phyloP scores from a whole-genome alignment of 1,284 basidiomycete species.

The Agaricales sp. region DNA sequence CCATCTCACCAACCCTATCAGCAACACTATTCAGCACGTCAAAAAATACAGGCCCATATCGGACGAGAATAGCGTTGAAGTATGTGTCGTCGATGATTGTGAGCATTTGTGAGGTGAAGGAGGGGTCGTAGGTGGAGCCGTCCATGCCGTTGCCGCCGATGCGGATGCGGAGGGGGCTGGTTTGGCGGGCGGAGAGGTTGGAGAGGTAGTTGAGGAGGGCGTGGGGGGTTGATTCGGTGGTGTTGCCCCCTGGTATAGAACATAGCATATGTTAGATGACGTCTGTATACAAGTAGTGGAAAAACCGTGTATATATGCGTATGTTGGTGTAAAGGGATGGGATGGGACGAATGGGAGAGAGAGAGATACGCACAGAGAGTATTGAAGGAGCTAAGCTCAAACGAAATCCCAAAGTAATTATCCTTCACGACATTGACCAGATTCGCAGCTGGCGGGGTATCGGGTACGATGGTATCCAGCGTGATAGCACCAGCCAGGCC shows the following conservation, averaged over 20 bases:
- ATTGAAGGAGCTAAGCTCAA: constrained; percentile 27
- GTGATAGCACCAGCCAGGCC: background rate
- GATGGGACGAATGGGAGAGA: background rate
- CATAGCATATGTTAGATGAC: background rate
- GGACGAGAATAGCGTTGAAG: constrained; percentile 16
- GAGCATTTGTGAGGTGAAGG: constrained; percentile 16
- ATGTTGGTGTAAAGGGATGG: background rate
- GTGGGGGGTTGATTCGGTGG: constrained; percentile 20
- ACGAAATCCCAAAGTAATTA: constrained; percentile 30
- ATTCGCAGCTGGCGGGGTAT: background rate
- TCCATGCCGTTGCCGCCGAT: constrained; percentile 30
- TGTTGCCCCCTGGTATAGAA: constrained; percentile 26
- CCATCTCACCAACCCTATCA: constrained; percentile 22
- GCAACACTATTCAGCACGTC: constrained; percentile 25
- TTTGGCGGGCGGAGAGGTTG: constrained; percentile 24
- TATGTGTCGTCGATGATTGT: constrained; percentile 10
- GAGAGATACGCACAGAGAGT: constrained; percentile 22
- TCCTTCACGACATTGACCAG: constrained; percentile 23
- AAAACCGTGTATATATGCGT: too few species aligned
- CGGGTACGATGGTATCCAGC: background rate
- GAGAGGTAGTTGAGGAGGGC: constrained; percentile 29
- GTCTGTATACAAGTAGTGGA: too few species aligned
- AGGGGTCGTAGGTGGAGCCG: constrained; percentile 17
- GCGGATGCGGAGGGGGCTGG: constrained; percentile 24
- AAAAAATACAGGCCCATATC: constrained; percentile 25